phyloP scores from a whole-genome alignment of 2,329 filamentous ascomycete genomes.

The Botrytis pseudocinerea region DNA sequence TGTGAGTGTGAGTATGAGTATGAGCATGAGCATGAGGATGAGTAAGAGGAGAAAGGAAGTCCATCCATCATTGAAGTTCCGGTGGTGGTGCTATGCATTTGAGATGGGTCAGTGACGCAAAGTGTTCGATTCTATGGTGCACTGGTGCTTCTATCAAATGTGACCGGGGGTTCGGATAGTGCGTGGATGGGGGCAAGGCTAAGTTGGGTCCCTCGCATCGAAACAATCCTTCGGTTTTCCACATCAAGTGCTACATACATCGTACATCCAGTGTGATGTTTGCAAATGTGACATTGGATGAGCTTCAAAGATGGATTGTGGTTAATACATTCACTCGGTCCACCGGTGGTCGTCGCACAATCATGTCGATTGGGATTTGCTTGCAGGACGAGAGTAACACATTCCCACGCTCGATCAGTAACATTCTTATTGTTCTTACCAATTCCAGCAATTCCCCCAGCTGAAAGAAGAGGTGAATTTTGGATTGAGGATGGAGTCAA shows the following conservation, averaged over 20 bases:
- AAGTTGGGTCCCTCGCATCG: neutral
- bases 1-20: neutral
- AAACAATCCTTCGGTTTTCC: neutral
- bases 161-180: neutral
- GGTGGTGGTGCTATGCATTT: neutral
- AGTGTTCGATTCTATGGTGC: neutral
- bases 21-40: too few relatives aligned
- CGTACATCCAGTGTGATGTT: too few relatives aligned
- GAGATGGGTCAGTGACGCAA: conserved; percentile 10
- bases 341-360: neutral
- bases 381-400: neutral
- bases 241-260: neutral
- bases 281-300: neutral
- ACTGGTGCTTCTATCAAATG: neutral
- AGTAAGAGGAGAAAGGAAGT: neutral
- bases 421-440: neutral
- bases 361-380: neutral
- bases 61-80: neutral
- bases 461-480: neutral
- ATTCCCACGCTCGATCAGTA: neutral
- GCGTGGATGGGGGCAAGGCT: conserved; percentile 1
- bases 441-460: neutral
- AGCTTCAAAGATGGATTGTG: neutral
- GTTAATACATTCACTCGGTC: neutral
- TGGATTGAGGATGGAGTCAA: neutral